Conservation (phyloP, 78 protist species). For the Pigoraptor vietnamica region DNA sequence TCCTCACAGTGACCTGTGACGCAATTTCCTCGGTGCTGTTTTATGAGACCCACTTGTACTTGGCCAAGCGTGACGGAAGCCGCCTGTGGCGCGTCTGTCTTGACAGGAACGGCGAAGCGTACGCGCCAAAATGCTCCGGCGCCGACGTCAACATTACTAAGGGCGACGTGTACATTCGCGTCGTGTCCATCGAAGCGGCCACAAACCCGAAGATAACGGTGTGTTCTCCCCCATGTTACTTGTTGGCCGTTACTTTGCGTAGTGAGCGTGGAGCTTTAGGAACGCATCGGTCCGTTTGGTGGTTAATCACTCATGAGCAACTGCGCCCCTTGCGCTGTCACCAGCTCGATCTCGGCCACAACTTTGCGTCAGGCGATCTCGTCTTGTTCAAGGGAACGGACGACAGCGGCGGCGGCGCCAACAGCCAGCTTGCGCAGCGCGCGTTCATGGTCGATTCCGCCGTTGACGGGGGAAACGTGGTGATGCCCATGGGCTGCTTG, state of each 20-base stretch:
- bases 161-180: not conserved
- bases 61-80: not conserved
- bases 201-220: not conserved
- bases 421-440: not conserved
- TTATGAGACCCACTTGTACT: not conserved
- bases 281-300: too few relatives aligned
- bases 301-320: too few relatives aligned
- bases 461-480: not conserved
- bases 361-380: not conserved
- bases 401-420: not conserved
- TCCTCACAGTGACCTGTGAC: too few relatives aligned
- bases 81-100: not conserved
- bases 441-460: not conserved
- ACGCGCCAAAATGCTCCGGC: too few relatives aligned
- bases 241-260: too few relatives aligned
- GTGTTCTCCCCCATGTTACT: too few relatives aligned
- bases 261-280: too few relatives aligned
- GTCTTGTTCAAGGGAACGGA: not conserved
- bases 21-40: too few relatives aligned
- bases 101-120: not conserved
- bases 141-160: not conserved
- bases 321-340: too few relatives aligned
- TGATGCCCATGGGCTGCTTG: too few relatives aligned
- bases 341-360: not conserved
- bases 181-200: not conserved